These are phyloP conservation scores for Sporisorium sorghi DNA, from an alignment of 1,284 basidiomycete genomes.

Conservation along the genomic window DNA sequence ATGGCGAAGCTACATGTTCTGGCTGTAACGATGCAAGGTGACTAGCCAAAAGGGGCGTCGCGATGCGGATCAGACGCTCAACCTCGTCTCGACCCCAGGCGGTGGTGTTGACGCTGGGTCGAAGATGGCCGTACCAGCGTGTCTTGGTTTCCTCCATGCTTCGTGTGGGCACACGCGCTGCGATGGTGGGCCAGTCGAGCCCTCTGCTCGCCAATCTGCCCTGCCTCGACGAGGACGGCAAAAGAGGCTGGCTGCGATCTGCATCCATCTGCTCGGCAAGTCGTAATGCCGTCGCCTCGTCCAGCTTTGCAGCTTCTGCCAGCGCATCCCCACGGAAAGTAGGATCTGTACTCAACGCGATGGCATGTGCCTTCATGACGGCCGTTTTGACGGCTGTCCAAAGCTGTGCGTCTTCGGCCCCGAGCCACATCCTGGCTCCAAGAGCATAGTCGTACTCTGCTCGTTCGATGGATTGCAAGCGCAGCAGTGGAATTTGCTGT, in stretches of 20 bases:
- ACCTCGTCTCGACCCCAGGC: slow-evolving; percentile 26
- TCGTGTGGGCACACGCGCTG: slow-evolving; percentile 22
- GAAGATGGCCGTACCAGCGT: slow-evolving; percentile 34
- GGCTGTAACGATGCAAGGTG: neutral
- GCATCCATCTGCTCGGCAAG: slow-evolving; percentile 34
- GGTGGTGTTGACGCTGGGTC: slow-evolving; percentile 30
- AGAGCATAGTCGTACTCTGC: slow-evolving; percentile 45
- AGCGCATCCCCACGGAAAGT: slow-evolving; percentile 17
- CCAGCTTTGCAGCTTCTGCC: slow-evolving; percentile 26
- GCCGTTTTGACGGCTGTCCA: slow-evolving; percentile 24
- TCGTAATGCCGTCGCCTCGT: slow-evolving; percentile 15
- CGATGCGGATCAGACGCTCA: slow-evolving; percentile 18
- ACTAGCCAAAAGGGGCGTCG: slow-evolving; percentile 17
- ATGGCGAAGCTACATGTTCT: neutral
- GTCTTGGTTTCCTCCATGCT: slow-evolving; percentile 39
- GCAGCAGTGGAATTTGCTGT: slow-evolving; percentile 27
- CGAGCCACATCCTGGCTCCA: slow-evolving; percentile 28
- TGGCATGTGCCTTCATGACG: slow-evolving; percentile 26
- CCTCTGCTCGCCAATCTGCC: neutral
- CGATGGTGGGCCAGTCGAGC: slow-evolving; percentile 41
- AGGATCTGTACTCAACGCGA: slow-evolving; percentile 18
- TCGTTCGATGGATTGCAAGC: slow-evolving; percentile 43
- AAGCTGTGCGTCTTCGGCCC: slow-evolving; percentile 33
- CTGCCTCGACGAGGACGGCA: neutral
- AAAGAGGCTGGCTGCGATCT: neutral